A percentile compares a stretch with the other conserved stretches of the same genome.
These are phyloP conservation scores for Ordospora pajunii DNA, from an alignment of 371 early-diverging fungal genomes.

Conservation along the genomic window DNA sequence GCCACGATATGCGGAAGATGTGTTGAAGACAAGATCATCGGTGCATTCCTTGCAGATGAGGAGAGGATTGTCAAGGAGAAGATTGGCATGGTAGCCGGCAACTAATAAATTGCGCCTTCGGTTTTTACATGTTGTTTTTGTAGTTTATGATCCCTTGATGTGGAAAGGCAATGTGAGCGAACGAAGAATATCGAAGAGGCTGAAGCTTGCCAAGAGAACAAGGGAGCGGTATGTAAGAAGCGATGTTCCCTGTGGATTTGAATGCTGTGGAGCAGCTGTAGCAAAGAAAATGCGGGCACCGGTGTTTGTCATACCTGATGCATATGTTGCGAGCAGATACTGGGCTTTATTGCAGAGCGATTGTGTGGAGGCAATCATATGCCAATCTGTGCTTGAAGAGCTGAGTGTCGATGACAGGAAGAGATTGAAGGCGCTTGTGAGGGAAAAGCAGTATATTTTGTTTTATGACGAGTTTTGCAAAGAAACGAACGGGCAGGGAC, in stretches of 20 bases:
- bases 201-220: slow-evolving; percentile 18
- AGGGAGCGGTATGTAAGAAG: slow-evolving; percentile 17
- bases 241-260: slow-evolving; percentile 47
- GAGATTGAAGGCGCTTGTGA: background rate
- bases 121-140: background rate
- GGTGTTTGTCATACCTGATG: slow-evolving; percentile 24
- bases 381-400: slow-evolving; percentile 18
- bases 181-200: slow-evolving; percentile 23
- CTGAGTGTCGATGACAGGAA: background rate
- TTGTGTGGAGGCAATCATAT: slow-evolving; percentile 18
- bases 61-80: slow-evolving; percentile 48
- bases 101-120: slow-evolving; percentile 2
- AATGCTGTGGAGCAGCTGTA: slow-evolving; percentile 2
- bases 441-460: slow-evolving; percentile 4
- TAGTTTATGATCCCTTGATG: background rate
- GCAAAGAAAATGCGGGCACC: background rate
- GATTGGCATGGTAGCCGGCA: background rate
- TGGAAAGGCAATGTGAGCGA: slow-evolving; percentile 13
- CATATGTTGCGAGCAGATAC: slow-evolving; percentile 15
- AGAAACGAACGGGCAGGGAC: slow-evolving; percentile 8
- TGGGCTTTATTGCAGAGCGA: slow-evolving; percentile 30
- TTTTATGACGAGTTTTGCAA: slow-evolving; percentile 35
- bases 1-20: slow-evolving; percentile 53
- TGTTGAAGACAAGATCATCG: slow-evolving; percentile 53
- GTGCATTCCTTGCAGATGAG: slow-evolving; percentile 57